Evolutionary conservation across 192 early-diverging fungal species (phyloP).

Genomic region (Podila minutissima): DNA sequence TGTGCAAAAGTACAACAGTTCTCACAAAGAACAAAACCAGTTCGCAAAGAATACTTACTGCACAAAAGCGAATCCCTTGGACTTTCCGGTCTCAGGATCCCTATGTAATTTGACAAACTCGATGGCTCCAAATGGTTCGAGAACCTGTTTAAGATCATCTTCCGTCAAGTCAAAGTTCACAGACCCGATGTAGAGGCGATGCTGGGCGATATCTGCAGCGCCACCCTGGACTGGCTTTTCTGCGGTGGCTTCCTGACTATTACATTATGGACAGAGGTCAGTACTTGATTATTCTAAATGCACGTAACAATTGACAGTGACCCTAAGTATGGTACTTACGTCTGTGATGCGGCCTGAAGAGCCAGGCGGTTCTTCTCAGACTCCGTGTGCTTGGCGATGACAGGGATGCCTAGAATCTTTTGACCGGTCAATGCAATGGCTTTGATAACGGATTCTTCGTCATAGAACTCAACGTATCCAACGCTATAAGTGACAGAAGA

Average conservation of each 20-base stretch:
- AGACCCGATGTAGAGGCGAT: slow-evolving; percentile 70
- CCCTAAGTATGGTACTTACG: slow-evolving; percentile 51
- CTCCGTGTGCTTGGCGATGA: slow-evolving; percentile 91
- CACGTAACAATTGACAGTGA: not conserved
- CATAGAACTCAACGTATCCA: slow-evolving; percentile 97
- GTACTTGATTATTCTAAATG: not conserved
- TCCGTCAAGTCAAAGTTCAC: slow-evolving; percentile 73
- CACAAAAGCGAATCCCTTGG: slow-evolving; percentile 83
- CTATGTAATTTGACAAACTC: slow-evolving; percentile 86
- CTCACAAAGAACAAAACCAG: not conserved
- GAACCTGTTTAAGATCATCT: slow-evolving; percentile 80
- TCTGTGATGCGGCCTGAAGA: slow-evolving; percentile 59
- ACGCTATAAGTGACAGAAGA: slow-evolving; percentile 63
- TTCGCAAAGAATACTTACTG: slow-evolving; percentile 59
- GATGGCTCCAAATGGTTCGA: slow-evolving; percentile 86
- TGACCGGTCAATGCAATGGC: slow-evolving; percentile 87
- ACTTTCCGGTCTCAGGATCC: slow-evolving; percentile 76
- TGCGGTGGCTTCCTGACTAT: slow-evolving; percentile 19
- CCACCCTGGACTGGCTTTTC: slow-evolving; percentile 32
- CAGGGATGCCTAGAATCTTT: slow-evolving; percentile 92
- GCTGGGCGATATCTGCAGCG: slow-evolving; percentile 58
- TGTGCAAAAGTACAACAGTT: not conserved
- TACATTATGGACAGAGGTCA: too few species aligned
- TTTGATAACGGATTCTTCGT: slow-evolving; percentile 80
- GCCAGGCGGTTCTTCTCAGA: slow-evolving; percentile 92